phyloP scores from a whole-genome alignment of 352 stramenopile species.

The Globisporangium irregulare region DNA sequence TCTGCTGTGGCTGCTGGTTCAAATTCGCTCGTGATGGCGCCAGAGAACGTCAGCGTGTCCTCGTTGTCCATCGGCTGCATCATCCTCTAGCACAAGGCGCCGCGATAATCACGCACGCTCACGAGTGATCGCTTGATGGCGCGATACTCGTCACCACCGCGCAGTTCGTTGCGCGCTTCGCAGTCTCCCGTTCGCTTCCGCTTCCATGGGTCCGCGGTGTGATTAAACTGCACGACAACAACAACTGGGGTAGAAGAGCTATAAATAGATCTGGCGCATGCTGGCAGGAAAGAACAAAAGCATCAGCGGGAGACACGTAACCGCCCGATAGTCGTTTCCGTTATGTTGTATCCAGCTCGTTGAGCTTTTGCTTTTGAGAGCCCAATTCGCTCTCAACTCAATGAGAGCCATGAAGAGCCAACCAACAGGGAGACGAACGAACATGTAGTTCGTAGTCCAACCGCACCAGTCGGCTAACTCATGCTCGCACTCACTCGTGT shows the following conservation, averaged over 20 bases:
- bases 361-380: no score
- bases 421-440: no score
- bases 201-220: no score
- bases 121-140: not conserved
- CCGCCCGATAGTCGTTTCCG: not conserved
- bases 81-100: not conserved
- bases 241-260: not conserved
- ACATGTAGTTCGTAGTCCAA: no score
- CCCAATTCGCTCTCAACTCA: no score
- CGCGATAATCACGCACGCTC: not conserved
- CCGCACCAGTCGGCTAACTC: no score
- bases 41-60: not conserved
- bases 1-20: not conserved
- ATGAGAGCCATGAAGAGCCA: no score
- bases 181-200: not conserved
- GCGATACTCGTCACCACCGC: not conserved
- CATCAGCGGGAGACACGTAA: not conserved
- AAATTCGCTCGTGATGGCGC: not conserved
- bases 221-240: not conserved
- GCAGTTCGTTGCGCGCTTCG: not conserved
- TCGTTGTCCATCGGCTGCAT: constrained; percentile 16
- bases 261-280: not conserved
- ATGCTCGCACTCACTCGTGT: no score
- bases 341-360: not conserved
- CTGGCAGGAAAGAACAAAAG: not conserved